Evolutionary conservation across 805 yeast species (phyloP), one percentile per base, ranked within the genome.

Genomic region (Wickerhamiella nectarea): DNA sequence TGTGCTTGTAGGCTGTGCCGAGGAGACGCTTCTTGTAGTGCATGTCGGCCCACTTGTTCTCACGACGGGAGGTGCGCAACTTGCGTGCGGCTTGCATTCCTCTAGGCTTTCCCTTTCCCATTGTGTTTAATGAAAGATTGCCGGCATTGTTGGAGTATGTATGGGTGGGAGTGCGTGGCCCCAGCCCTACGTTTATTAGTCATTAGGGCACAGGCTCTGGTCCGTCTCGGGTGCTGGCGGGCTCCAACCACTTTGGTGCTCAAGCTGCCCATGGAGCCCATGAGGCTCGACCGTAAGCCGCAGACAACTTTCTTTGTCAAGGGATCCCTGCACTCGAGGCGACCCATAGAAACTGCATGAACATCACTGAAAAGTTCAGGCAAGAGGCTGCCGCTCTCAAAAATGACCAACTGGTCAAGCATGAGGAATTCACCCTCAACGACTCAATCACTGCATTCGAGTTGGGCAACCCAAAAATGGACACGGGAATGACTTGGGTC

Each of bases 71-170:
- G 72, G 80, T 86, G 81, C 98, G 87, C 74, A 91, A 83, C 80
- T 91, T 91, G 82, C 99, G 85, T 69, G 99, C 99, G 70, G 98
- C 81, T 85, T 91, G 89, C 72, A 91, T 76, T 71, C 99, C 99
- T 84, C 98, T 85, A 80, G 98, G 98, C 77, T 87, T 87, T 75
- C 95, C 96, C 75, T 82, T 86, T 78, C 96, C 96, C 97, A 89
- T 89, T 67, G 69, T 83, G 71, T 53, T 48, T 39, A 38, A 45
- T 48, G 51, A 46, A 29, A 17, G 34, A 15, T 28, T 35, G 40
- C 15, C 20, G 34, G 31, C 21, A 33, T 15, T 26, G 24, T 22
- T 34, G 35, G 38, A 22, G 19, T 11, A 19, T 12, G 36, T 14
- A 17, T 12, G 39, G 19, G 33, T 28, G 24, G 25, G 41, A 11